phyloP scores from a whole-genome alignment of 352 stramenopile species.

The Aphanomyces euteiches region DNA sequence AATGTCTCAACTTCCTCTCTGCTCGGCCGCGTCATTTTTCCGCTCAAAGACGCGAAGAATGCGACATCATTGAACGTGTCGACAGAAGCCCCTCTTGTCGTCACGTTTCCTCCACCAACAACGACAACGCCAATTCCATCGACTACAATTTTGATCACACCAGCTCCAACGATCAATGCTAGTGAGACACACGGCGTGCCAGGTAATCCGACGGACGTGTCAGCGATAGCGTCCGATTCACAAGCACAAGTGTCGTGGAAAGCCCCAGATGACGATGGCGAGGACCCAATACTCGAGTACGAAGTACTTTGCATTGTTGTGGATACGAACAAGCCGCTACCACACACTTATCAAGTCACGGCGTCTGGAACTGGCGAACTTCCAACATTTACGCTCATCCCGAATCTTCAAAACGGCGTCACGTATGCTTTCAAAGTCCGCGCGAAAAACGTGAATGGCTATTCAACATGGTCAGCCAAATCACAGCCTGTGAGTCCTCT shows the following conservation, averaged over 20 bases:
- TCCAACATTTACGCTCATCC: constrained; percentile 45
- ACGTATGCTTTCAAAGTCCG: constrained; percentile 72
- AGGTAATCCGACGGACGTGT: constrained; percentile 59
- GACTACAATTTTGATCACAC: not conserved
- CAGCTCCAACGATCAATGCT: constrained; percentile 12
- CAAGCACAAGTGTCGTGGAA: constrained; percentile 61
- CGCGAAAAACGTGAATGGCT: constrained; percentile 57
- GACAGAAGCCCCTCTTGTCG: constrained; percentile 32
- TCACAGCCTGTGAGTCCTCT: constrained; percentile 59
- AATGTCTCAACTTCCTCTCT: not conserved
- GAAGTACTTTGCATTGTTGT: constrained; percentile 40
- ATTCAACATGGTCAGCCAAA: constrained; percentile 67
- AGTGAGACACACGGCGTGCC: constrained; percentile 52
- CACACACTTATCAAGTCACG: constrained; percentile 3
- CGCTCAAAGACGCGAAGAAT: not conserved
- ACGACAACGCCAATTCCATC: not conserved
- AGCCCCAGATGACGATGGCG: constrained; percentile 56
- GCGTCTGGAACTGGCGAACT: not conserved
- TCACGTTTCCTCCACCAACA: not conserved
- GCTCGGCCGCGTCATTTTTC: not conserved
- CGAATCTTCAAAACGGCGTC: constrained; percentile 50
- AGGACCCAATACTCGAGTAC: constrained; percentile 54
- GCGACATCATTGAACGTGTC: not conserved
- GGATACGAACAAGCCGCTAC: constrained; percentile 6
- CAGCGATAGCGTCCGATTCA: constrained; percentile 48